These are phyloP conservation scores for Podaxis sp. DNA, from an alignment of 768 basidiomycete species.

Conservation along the genomic window DNA sequence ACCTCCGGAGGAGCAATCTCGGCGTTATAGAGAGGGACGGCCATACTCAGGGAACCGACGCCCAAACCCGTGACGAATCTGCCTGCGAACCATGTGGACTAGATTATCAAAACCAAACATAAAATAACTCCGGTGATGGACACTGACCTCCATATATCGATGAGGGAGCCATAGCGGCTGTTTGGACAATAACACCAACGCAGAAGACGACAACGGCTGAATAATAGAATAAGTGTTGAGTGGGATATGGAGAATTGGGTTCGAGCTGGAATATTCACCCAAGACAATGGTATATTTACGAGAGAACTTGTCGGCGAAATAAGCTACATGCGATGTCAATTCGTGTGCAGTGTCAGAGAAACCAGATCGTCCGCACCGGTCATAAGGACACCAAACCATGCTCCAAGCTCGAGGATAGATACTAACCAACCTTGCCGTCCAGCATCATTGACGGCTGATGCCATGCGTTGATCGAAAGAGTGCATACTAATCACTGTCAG, in stretches of 20 bases:
- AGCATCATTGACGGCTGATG: constrained; percentile 46
- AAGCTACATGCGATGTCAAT: constrained; percentile 29
- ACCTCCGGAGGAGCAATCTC: constrained; percentile 79
- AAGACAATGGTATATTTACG: constrained; percentile 70
- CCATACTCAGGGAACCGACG: constrained; percentile 79
- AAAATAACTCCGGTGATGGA: not conserved
- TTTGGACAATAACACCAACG: constrained; percentile 74
- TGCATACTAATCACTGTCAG: constrained; percentile 37
- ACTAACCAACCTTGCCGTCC: constrained; percentile 71
- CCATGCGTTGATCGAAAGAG: constrained; percentile 56
- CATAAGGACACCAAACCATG: constrained; percentile 72
- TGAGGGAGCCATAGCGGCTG: constrained; percentile 49
- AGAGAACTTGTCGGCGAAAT: constrained; percentile 69
- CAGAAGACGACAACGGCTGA: constrained; percentile 59
- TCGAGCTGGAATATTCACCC: constrained; percentile 29
- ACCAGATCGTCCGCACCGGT: constrained; percentile 41
- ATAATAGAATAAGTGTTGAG: not conserved
- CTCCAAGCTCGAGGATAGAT: constrained; percentile 70
- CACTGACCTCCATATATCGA: constrained; percentile 62
- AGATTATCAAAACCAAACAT: not conserved
- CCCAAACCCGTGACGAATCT: constrained; percentile 80
- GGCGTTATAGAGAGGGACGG: constrained; percentile 77
- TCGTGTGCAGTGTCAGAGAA: not conserved
- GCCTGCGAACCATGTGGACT: constrained; percentile 27
- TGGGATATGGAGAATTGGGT: not conserved